A percentile compares a stretch with the other conserved stretches of the same genome.
Evolutionary conservation across 2,329 filamentous ascomycete species (phyloP).

Genomic region (Aspergillus versicolor): DNA sequence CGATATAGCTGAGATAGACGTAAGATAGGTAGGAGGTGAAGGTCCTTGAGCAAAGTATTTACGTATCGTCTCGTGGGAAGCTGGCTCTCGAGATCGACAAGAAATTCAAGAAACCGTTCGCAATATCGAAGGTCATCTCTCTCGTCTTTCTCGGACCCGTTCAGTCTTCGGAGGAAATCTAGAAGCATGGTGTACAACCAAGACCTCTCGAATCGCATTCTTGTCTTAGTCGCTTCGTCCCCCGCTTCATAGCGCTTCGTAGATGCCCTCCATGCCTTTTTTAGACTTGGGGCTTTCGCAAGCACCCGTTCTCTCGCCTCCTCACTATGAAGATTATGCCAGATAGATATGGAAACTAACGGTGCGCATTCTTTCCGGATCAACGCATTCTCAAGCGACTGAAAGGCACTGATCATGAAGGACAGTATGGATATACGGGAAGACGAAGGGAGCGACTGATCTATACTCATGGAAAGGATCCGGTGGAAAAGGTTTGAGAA

Average conservation of each 20-base stretch:
- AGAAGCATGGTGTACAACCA: slow-evolving; percentile 88
- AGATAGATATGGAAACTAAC: slow-evolving; percentile 89
- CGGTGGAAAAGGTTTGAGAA: slow-evolving; percentile 90
- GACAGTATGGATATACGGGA: slow-evolving; percentile 81
- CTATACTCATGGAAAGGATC: slow-evolving; percentile 80
- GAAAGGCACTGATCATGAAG: slow-evolving; percentile 89
- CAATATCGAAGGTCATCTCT: slow-evolving; percentile 74
- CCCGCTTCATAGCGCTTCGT: slow-evolving; percentile 83
- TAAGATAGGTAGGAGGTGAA: slow-evolving; percentile 78
- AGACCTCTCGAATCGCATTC: slow-evolving; percentile 83
- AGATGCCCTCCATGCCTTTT: slow-evolving; percentile 87
- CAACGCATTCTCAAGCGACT: slow-evolving; percentile 83
- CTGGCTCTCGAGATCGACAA: slow-evolving; percentile 89
- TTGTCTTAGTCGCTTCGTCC: slow-evolving; percentile 74
- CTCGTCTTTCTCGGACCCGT: slow-evolving; percentile 47
- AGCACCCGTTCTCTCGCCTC: slow-evolving; percentile 70
- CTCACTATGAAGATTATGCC: slow-evolving; percentile 87
- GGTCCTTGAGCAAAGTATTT: slow-evolving; percentile 80
- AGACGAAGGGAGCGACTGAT: slow-evolving; percentile 62
- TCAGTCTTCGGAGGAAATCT: slow-evolving; percentile 75
- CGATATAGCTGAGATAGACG: slow-evolving; percentile 75
- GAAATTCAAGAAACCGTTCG: slow-evolving; percentile 87
- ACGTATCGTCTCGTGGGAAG: slow-evolving; percentile 91
- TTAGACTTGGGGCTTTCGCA: slow-evolving; percentile 69
- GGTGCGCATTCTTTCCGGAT: slow-evolving; percentile 96